Base-by-base conservation (phyloP, 1,139 yeast species). In the Sugiyamaella sp. region DNA sequence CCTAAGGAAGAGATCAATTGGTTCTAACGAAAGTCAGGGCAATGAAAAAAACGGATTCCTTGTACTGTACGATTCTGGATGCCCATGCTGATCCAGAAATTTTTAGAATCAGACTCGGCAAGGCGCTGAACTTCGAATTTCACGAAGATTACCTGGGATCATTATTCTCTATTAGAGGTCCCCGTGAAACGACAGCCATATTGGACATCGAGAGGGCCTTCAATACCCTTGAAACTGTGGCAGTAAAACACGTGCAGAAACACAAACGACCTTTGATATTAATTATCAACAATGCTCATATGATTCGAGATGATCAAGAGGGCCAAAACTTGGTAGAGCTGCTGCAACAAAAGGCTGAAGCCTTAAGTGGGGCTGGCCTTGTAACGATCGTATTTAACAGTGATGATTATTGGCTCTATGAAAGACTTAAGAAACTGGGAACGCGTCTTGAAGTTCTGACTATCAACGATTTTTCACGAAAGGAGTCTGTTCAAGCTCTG, bases 11-110 rank as follows among this genome's bases (percentile, higher is more conserved):
- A n/a, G 9, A 16, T 38, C 12, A 14, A n/a, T 8, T 10, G 14
- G 5, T 8, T 5, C 47, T 44, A 29, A 21, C 39, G 8, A 2
- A 25, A 9, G 20, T 14, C 24, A 48, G 51, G 62, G 80, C 91
- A 2, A 82, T 88, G 77, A 79, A 82, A 57, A 79, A 82, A 60
- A 81, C 82, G 1, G 73, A 79, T 44, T 90, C 93, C 1, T 71
- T 71, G 54, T 82, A 85, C 63, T 89, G 89, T 49, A 81, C 89
- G 1, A 78, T 85, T 56, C 74, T 88, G 61, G 95, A 88, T 66
- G 95, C 95, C 1, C 95, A 87, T 64, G 86, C 93, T 0, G 96
- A 88, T 66, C 90, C 95, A 0, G 96, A 88, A 67, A 84, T 88
- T 51, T 85, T 88, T 66, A 75, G 96, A 57, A 80, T 88, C 20